Base-by-base conservation (phyloP, 495 filamentous ascomycete species). In the Platismatia glauca region DNA sequence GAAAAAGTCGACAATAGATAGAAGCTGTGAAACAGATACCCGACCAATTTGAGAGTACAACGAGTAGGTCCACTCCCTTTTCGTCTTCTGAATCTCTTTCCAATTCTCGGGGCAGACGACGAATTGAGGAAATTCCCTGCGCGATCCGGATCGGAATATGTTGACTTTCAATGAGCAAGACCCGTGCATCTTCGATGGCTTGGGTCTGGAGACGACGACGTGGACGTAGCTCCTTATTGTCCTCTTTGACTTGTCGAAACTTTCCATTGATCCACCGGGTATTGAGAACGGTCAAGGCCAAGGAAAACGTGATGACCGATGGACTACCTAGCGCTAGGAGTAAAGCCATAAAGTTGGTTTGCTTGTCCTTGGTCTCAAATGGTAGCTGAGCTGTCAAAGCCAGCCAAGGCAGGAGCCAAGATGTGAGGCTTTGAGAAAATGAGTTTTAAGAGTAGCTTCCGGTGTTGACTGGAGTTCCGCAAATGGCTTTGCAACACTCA, bases 41-140 rank as follows among this genome's bases (percentile, higher is more conserved):
- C 6, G 56, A 15, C 50, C 50, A 13, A 62, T 27, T 44, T 62
- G 60, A 4, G 60, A 50, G 13, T 44, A 62, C 24, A 62, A 37
- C 11, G 60, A 62, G 22, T 62, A 62, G 12, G 60, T 62, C 60
- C 60, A 62, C 13, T 24, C n/a, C 29, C 60, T 27, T 56, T 56
- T 62, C 11, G 37, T 62, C 16, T 39, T 55, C 3, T 43, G 9
- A n/a, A 62, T 41, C 2, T 24, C 31, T 11, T 11, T 27, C 43
- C 50, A 43, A 62, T 62, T 62, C 0, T 62, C n/a, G 22, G 60
- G 50, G 38, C 29, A 38, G 33, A 33, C 60, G 8, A 62, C 37
- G 24, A 62, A 50, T 7, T 62, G 60, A 33, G 60, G 35, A 12
- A 62, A 31, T 13, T 62, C 60, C 31, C 60, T 41, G 2, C 38